Base-by-base conservation (phyloP, 176 grass and related monocot species). In the Oryza glumipatula region DNA sequence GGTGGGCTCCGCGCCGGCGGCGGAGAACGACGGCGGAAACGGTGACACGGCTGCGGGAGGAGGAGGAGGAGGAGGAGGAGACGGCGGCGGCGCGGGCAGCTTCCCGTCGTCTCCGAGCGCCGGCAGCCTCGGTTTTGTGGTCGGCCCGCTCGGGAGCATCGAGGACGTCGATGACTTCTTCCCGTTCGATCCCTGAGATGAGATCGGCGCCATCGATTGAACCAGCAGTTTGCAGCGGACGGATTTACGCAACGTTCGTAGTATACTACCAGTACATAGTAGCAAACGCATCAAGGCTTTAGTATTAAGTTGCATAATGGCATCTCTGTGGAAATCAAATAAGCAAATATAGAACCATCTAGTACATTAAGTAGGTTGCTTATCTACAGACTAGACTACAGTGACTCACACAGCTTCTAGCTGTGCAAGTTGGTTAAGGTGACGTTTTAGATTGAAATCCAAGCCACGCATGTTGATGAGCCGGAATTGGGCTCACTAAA, bases 121-220 rank as follows among this genome's bases (percentile, higher is more conserved):
- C 3, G 54, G 56, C 60, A 77, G 78, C 67, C 43, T 81, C 44
- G 51, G 52, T 2, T 82, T 84, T 69, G 24, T 69, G 74, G 48
- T 73, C n/a, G 64, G 61, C 49, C 73, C 74, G 11, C 17, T 86
- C 5, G 79, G 45, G 23, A 38, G 74, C 80, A 54, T 88, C 12
- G 82, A 9, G 11, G 64, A 89, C 43, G 81, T 73, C 7, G 70
- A 84, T 41, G 81, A 78, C 13, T 67, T 84, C 48, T 83, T 83
- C 56, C 1, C 3, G 54, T 44, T 80, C 19, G 65, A 71, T 58
- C 67, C 72, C 11, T 67, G 79, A 89, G 30, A 38, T 70, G 17
- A 49, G 72, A 46, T 63, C 58, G 58, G 10, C 13, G n/a, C 58
- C 19, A 1, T 63, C 8, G 8, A 71, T 11, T 26, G 64, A 33